Evolutionary conservation across 192 early-diverging fungal genomes (phyloP).

Genomic region (Mortierella antarctica): DNA sequence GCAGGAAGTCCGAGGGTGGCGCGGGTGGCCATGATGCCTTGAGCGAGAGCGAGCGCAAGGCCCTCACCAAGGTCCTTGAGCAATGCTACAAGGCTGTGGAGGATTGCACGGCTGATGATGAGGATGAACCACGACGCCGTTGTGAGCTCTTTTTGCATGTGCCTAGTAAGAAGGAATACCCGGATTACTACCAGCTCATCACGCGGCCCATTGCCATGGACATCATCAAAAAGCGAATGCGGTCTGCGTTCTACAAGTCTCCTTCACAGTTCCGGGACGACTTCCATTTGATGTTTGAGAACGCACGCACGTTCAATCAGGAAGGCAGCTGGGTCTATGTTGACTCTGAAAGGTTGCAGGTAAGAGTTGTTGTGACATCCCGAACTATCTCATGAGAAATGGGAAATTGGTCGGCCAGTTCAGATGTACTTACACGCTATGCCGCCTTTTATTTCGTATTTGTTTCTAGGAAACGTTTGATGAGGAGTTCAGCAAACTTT

Average conservation of each 20-base stretch:
- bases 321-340: slow-evolving; percentile 90
- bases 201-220: slow-evolving; percentile 90
- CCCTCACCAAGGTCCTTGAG: slow-evolving; percentile 68
- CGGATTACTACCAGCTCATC: slow-evolving; percentile 93
- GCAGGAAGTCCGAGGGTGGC: slow-evolving; percentile 26
- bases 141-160: slow-evolving; percentile 84
- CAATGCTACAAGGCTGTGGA: slow-evolving; percentile 72
- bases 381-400: background rate
- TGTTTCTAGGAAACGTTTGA: slow-evolving; percentile 53
- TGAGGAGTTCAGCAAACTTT: slow-evolving; percentile 52
- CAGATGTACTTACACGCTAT: no score
- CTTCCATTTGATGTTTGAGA: slow-evolving; percentile 89
- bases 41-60: slow-evolving; percentile 66
- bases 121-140: slow-evolving; percentile 64
- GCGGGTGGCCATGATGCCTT: slow-evolving; percentile 28
- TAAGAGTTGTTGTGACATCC: slow-evolving; percentile 10
- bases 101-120: slow-evolving; percentile 61
- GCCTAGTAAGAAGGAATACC: slow-evolving; percentile 78
- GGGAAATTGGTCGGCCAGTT: no score
- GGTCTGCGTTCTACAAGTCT: slow-evolving; percentile 73
- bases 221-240: slow-evolving; percentile 82
- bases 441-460: background rate
- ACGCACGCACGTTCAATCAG: slow-evolving; percentile 93
- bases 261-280: slow-evolving; percentile 79
- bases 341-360: slow-evolving; percentile 80